Percentiles rank a stretch among this genome's conserved stretches.
Evolutionary conservation across 2,329 filamentous ascomycete species (phyloP).

Genomic region (Paecilomyces dactylethromorphus): DNA sequence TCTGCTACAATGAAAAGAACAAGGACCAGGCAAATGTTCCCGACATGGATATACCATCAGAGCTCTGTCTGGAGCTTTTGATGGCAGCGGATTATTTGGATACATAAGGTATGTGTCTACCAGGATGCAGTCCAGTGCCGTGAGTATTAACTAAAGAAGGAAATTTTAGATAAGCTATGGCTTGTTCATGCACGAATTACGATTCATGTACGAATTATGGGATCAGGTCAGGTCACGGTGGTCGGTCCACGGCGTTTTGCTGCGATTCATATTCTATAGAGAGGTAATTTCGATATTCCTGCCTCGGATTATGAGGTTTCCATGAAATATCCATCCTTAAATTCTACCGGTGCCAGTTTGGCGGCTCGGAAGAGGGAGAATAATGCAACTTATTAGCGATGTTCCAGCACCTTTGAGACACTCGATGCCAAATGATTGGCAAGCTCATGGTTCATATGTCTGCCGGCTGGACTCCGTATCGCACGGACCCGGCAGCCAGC

Average conservation of each 20-base stretch:
- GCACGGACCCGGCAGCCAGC: conserved; percentile 4
- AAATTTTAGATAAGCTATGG: background rate
- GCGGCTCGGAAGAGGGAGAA: background rate
- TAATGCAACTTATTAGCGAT: background rate
- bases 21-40: conserved; percentile 54
- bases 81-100: conserved; percentile 63
- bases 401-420: background rate
- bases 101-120: conserved; percentile 16
- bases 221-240: background rate
- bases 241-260: background rate
- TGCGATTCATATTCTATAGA: background rate
- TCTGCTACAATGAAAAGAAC: conserved; percentile 62
- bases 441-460: background rate
- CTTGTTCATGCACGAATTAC: background rate
- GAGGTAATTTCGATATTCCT: background rate
- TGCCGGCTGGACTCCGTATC: background rate
- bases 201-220: background rate
- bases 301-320: background rate
- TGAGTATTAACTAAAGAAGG: background rate
- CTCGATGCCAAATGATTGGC: background rate
- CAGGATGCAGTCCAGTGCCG: conserved; percentile 7
- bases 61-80: conserved; percentile 58
- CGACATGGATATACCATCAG: conserved; percentile 61
- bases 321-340: background rate
- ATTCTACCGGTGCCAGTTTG: background rate